Conservation (phyloP, 2,329 filamentous ascomycete genomes). For the Parasarocladium wereldwijsianum region DNA sequence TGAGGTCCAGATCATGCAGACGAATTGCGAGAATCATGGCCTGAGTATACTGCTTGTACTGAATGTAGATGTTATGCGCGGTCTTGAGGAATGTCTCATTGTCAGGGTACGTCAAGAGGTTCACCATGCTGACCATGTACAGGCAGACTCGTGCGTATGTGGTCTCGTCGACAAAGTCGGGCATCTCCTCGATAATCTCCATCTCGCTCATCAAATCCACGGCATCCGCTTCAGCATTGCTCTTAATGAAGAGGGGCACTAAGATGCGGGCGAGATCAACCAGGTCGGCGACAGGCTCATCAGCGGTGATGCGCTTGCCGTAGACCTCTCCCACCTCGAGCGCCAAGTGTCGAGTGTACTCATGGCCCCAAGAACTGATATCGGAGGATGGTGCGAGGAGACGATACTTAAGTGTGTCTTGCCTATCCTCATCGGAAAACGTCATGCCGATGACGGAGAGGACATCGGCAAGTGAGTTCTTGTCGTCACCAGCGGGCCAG, state of each 20-base stretch:
- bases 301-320: constrained; percentile 70
- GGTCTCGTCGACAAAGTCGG: constrained; percentile 81
- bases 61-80: constrained; percentile 83
- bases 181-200: constrained; percentile 89
- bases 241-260: constrained; percentile 88
- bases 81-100: constrained; percentile 91
- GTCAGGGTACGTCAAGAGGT: constrained; percentile 90
- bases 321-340: constrained; percentile 94
- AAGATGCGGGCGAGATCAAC: constrained; percentile 71
- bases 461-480: constrained; percentile 84
- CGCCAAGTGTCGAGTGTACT: constrained; percentile 91
- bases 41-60: constrained; percentile 85
- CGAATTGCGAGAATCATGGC: constrained; percentile 91
- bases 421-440: constrained; percentile 87
- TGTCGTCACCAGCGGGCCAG: constrained; percentile 75
- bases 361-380: constrained; percentile 94
- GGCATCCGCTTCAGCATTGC: constrained; percentile 95
- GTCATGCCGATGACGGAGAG: constrained; percentile 98
- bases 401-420: constrained; percentile 93
- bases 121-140: constrained; percentile 99
- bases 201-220: constrained; percentile 95
- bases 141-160: constrained; percentile 87
- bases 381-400: constrained; percentile 81
- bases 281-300: constrained; percentile 72
- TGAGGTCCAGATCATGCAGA: constrained; percentile 73